These are phyloP conservation scores for Flammula alnicola DNA, from an alignment of 1,284 basidiomycete species.

Conservation along the genomic window DNA sequence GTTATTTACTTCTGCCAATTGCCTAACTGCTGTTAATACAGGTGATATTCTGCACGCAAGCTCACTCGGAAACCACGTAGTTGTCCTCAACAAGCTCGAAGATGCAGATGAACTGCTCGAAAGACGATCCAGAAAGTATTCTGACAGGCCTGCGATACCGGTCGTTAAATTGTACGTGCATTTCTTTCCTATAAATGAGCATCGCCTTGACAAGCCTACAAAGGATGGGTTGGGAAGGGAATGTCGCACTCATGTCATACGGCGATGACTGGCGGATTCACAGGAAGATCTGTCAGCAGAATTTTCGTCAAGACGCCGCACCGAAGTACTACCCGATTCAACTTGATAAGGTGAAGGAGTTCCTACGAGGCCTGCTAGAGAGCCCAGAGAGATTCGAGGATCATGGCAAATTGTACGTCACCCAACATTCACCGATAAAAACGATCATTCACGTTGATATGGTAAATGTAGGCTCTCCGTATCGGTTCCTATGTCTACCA, in stretches of 20 bases:
- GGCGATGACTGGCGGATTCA: constrained; percentile 32
- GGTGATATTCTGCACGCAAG: constrained; percentile 40
- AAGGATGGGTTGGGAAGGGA: constrained; percentile 33
- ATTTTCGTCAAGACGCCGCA: constrained; percentile 28
- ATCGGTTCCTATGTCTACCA: constrained; percentile 26
- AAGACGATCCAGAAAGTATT: constrained; percentile 43
- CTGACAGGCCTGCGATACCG: constrained; percentile 38
- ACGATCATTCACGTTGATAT: not conserved
- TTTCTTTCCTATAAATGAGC: not conserved
- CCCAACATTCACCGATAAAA: not conserved
- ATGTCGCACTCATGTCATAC: constrained; percentile 30
- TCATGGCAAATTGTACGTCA: constrained; percentile 30
- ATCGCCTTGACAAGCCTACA: not conserved
- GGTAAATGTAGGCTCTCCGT: constrained; percentile 25
- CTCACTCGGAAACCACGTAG: constrained; percentile 38
- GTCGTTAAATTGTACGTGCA: constrained; percentile 23
- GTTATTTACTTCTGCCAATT: not conserved
- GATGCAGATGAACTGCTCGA: constrained; percentile 44
- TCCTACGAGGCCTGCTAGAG: constrained; percentile 43
- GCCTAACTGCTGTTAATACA: constrained; percentile 13
- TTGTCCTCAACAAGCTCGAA: constrained; percentile 43
- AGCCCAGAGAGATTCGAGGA: constrained; percentile 28
- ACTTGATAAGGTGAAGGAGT: constrained; percentile 38
- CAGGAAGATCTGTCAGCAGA: constrained; percentile 34
- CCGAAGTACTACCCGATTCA: constrained; percentile 36